A percentile compares a stretch with the other conserved stretches of the same genome.
Conservation (phyloP, 305 asterid species). For the Ruellia speciosa region DNA sequence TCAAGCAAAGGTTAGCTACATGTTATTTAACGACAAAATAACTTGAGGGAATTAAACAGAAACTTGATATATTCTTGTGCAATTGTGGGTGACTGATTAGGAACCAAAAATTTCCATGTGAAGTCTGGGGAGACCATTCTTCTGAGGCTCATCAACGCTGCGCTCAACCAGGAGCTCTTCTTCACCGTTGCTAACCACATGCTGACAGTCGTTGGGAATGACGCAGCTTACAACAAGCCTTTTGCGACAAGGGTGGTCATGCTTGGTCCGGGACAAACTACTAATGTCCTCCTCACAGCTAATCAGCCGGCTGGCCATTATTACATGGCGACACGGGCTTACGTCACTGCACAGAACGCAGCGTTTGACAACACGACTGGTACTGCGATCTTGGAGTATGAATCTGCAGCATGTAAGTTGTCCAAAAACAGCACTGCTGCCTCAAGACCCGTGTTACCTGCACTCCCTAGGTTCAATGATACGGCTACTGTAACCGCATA, state of each 20-base stretch:
- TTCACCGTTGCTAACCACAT: conserved; percentile 60
- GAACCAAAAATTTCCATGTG: conserved; percentile 40
- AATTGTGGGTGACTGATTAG: conserved; percentile 29
- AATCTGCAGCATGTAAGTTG: conserved; percentile 17
- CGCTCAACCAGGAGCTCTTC: conserved; percentile 76
- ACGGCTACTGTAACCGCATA: conserved; percentile 50
- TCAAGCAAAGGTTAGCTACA: conserved; percentile 48
- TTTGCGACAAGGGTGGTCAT: conserved; percentile 53
- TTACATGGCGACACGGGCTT: conserved; percentile 63
- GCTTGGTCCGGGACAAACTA: conserved; percentile 81
- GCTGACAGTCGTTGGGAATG: conserved; percentile 68
- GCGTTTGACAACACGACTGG: conserved; percentile 70
- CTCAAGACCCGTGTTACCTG: conserved; percentile 44
- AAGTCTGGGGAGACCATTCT: conserved; percentile 53
- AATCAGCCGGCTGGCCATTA: conserved; percentile 50
- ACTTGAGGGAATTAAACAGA: too few species aligned
- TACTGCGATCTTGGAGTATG: conserved; percentile 61
- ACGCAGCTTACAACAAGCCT: conserved; percentile 57
- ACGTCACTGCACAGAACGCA: conserved; percentile 50
- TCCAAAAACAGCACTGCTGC: background rate
- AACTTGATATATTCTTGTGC: background rate
- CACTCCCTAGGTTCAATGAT: conserved; percentile 53
- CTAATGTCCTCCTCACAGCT: conserved; percentile 63
- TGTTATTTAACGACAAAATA: background rate
- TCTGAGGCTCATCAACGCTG: conserved; percentile 75